Evolutionary conservation across 257 asterid genomes (phyloP).

Genomic region (Paraleonurus japonicus): DNA sequence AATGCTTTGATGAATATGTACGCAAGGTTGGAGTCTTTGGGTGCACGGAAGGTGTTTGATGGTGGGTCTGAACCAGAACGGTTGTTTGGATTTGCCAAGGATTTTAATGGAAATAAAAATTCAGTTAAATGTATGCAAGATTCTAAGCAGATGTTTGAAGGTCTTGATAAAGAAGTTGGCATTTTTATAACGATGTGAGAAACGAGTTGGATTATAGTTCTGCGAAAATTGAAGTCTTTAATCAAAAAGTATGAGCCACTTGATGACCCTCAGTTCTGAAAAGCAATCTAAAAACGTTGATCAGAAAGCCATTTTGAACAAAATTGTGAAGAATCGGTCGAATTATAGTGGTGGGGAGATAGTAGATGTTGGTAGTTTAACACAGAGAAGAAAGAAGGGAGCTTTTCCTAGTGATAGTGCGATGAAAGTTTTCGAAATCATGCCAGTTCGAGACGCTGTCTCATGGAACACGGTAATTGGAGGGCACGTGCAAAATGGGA

Average conservation of each 20-base stretch:
- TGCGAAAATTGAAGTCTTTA: neutral
- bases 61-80: constrained; percentile 35
- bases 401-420: constrained; percentile 43
- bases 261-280: neutral
- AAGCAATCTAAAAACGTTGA: constrained; percentile 4
- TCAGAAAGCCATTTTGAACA: constrained; percentile 6
- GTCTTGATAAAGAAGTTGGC: neutral
- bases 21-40: constrained; percentile 54
- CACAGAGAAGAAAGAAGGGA: constrained; percentile 28
- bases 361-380: neutral
- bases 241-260: neutral
- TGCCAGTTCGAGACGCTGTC: constrained; percentile 73
- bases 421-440: constrained; percentile 63
- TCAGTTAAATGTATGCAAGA: constrained; percentile 4
- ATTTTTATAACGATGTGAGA: neutral
- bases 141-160: constrained; percentile 9
- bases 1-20: constrained; percentile 92
- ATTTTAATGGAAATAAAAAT: neutral
- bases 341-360: constrained; percentile 12
- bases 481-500: constrained; percentile 56
- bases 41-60: constrained; percentile 41
- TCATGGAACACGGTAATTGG: constrained; percentile 90
- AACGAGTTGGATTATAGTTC: constrained; percentile 12
- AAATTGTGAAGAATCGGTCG: constrained; percentile 9
- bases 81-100: neutral